Base-by-base conservation (phyloP, 768 basidiomycete species). In the Suillus subalutaceus region DNA sequence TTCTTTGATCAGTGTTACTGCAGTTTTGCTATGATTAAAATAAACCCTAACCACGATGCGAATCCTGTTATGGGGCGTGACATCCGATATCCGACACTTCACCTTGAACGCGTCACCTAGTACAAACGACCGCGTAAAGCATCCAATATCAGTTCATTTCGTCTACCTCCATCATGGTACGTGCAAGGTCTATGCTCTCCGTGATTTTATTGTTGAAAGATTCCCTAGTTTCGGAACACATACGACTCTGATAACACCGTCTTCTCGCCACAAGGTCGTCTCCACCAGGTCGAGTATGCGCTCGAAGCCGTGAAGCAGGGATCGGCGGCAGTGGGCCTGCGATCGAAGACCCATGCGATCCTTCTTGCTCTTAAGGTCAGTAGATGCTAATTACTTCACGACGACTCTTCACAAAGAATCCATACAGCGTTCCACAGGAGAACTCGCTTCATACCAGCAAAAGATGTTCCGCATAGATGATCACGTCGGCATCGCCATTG, bases 401-500 rank as follows among this genome's bases (percentile, higher is more conserved):
- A 53, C 44, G 30, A 26, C 59, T 64, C 50, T 50, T 72, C 57
- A 70, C 41, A 44, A 67, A 13, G 59, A 13, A 4, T 20, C 23
- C 50, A 18, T 53, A n/a, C 60, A 99, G 97, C 88, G 97, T 78
- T 99, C 97, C 37, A 96, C 95, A 16, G 97, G 97, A 67, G 97
- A 99, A 78, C 86, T 99, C 62, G 96, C 97, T 18, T 94, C 94
- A n/a, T 99, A 99, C 84, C 97, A 99, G 77, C 96, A 99, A 83
- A 99, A 99, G 86, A 93, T 99, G 91, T 97, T 97, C 79, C 87
- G 96, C 74, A 97, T 99, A 89, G 97, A 99, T 75, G 96, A 99
- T 79, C 97, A 99, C 81, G 90, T 97, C 71, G 97, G 97, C n/a
- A 95, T 99, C 73, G 97, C 96, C 59, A 99, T 99, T 76, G 97